A percentile compares a stretch with the other conserved stretches of the same genome.
Conservation (phyloP, 331 rosid species). For the Cydonia oblonga region DNA sequence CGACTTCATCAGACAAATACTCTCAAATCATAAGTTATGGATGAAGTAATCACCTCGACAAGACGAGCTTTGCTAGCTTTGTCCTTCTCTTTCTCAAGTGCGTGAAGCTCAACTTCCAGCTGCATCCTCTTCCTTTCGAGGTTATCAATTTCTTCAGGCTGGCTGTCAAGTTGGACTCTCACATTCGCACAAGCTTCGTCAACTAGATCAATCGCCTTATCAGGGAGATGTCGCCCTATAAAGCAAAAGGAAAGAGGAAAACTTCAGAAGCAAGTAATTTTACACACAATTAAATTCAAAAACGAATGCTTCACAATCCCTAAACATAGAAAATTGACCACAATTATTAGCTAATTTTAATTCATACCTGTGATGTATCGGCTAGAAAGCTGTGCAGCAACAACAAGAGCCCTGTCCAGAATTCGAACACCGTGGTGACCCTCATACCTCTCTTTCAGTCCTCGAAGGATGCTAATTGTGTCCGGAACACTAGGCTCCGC, state of each 20-base stretch:
- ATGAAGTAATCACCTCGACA: constrained; percentile 44
- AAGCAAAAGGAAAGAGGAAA: neutral
- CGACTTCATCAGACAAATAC: neutral
- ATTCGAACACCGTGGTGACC: constrained; percentile 90
- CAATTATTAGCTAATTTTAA: too few relatives aligned
- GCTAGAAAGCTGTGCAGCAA: constrained; percentile 81
- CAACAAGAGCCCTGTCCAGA: constrained; percentile 70
- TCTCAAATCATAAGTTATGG: neutral
- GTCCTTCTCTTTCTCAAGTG: constrained; percentile 83
- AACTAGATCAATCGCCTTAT: constrained; percentile 80
- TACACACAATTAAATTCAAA: neutral
- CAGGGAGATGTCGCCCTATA: constrained; percentile 85
- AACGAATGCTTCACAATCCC: neutral
- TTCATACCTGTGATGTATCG: constrained; percentile 66
- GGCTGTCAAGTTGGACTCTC: constrained; percentile 85
- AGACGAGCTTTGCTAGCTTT: constrained; percentile 94
- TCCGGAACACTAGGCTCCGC: constrained; percentile 83
- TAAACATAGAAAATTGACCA: neutral
- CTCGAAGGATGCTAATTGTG: constrained; percentile 75
- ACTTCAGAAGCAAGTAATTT: neutral
- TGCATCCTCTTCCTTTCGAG: constrained; percentile 75
- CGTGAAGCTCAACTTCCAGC: constrained; percentile 78
- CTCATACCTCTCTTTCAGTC: constrained; percentile 71
- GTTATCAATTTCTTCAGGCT: constrained; percentile 84
- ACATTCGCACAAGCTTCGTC: constrained; percentile 96